A percentile compares a stretch with the other conserved stretches of the same genome.
Evolutionary conservation across 2,329 filamentous ascomycete genomes (phyloP).

Genomic region (Cladosporium sp.): DNA sequence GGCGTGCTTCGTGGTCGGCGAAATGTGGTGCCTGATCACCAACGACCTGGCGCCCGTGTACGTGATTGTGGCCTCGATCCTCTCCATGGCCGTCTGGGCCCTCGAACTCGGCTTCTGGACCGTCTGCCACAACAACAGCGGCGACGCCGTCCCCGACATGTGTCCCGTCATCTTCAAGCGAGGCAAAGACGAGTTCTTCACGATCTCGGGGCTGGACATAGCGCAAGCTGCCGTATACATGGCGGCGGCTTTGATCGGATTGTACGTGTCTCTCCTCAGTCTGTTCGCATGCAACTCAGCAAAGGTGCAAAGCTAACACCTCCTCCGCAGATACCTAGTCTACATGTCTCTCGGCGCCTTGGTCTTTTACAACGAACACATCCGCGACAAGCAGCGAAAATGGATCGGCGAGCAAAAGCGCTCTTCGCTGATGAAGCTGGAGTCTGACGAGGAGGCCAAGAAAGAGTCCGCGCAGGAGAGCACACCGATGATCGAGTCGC

Average conservation of each 20-base stretch:
- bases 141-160: neutral
- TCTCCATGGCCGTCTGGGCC: neutral
- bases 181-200: neutral
- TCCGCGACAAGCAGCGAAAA: neutral
- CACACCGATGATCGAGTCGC: neutral
- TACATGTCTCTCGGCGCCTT: neutral
- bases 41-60: conserved; percentile 1
- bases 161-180: neutral
- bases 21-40: neutral
- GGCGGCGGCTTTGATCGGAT: neutral
- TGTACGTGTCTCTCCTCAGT: neutral
- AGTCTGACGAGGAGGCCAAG: neutral
- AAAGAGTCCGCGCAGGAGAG: neutral
- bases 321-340: neutral
- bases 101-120: neutral
- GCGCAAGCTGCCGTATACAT: neutral
- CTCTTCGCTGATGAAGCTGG: neutral
- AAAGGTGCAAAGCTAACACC: neutral
- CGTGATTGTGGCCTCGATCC: neutral
- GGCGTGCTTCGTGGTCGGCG: neutral
- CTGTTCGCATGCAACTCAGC: neutral
- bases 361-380: neutral
- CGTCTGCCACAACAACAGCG: neutral
- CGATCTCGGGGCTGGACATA: neutral
- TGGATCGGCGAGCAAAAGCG: conserved; percentile 6